These are phyloP conservation scores for Scutellaria baicalensis DNA, from an alignment of 257 asterid species.

Conservation along the genomic window DNA sequence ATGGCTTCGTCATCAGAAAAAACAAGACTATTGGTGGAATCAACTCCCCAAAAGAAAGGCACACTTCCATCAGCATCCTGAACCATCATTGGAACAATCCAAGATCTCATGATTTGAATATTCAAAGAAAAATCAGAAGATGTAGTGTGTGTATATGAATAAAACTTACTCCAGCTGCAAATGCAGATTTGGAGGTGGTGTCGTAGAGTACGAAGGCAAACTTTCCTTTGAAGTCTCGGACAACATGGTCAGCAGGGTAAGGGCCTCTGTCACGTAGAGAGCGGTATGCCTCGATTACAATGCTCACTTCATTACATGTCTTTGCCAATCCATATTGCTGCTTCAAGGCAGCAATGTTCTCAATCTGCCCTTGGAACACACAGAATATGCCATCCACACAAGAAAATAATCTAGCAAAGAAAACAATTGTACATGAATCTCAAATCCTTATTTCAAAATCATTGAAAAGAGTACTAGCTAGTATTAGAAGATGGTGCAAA, in stretches of 20 bases:
- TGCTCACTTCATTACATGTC: slow-evolving; percentile 22
- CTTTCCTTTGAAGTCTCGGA: slow-evolving; percentile 23
- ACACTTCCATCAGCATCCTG: slow-evolving; percentile 35
- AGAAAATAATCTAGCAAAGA: slow-evolving; percentile 8
- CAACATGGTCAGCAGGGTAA: slow-evolving; percentile 24
- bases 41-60: slow-evolving; percentile 35
- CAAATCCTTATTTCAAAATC: not conserved
- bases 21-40: not conserved
- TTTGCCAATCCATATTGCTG: slow-evolving; percentile 25
- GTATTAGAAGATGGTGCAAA: not conserved
- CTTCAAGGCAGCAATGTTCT: slow-evolving; percentile 20
- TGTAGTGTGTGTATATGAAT: too few species aligned
- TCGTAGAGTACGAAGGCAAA: slow-evolving; percentile 22
- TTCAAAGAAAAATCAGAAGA: not conserved
- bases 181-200: slow-evolving; percentile 10
- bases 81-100: not conserved
- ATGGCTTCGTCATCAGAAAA: too few species aligned
- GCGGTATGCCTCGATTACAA: slow-evolving; percentile 22
- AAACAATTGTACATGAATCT: not conserved
- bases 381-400: slow-evolving; percentile 29
- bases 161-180: slow-evolving; percentile 7
- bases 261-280: slow-evolving; percentile 26
- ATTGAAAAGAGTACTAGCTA: too few species aligned
- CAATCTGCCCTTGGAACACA: slow-evolving; percentile 31
- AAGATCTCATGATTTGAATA: not conserved